Evolutionary conservation across 306 rosid genomes (phyloP), one percentile per base, ranked within the genome.

Genomic region (Vigna nakashimae): DNA sequence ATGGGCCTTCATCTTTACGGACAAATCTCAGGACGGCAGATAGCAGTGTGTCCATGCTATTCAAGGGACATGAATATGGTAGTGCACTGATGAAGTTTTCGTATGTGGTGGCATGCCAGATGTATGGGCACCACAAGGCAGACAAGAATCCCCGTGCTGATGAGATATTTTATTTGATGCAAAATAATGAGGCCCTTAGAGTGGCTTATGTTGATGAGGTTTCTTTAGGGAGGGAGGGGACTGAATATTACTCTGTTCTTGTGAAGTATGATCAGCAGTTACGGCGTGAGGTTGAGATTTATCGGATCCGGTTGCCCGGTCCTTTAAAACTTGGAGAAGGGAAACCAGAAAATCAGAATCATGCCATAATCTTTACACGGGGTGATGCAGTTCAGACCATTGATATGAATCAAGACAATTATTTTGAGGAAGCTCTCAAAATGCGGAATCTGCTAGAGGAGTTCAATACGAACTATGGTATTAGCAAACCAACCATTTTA

Each of bases 361-460:
- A 94, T 82, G 97, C 98, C 75, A 81, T 94, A 81, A 90, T 94
- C 85, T 94, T 94, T 83, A 94, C 97, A 24, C 82, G 98, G 42
- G 98, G 98, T 36, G 98, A 94, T 85, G 97, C 98, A 34, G 0
- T 94, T 84, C 98, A 92, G 77, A 89, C 98, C 66, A 94, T 94
- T 78, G 98, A 94, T 86, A 94, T 94, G 98, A 94, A 94, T 83
- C 98, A 94, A 83, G 98, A 94, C 85, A 88, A 88, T 75, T 90
- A 86, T 83, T 94, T 94, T 81, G 98, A 94, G 84, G 98, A 94
- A 90, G 96, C 98, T 60, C 98, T 94, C 74, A 94, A 94, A 85
- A 90, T 94, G 98, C 87, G 97, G 67, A 92, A 94, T 87, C 85
- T 94, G 74, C 82, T 94, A 84, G 92, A 92, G 86, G 98, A 94